phyloP scores from a whole-genome alignment of 2,329 filamentous ascomycete species.

The Ceratocystis lukuohia region DNA sequence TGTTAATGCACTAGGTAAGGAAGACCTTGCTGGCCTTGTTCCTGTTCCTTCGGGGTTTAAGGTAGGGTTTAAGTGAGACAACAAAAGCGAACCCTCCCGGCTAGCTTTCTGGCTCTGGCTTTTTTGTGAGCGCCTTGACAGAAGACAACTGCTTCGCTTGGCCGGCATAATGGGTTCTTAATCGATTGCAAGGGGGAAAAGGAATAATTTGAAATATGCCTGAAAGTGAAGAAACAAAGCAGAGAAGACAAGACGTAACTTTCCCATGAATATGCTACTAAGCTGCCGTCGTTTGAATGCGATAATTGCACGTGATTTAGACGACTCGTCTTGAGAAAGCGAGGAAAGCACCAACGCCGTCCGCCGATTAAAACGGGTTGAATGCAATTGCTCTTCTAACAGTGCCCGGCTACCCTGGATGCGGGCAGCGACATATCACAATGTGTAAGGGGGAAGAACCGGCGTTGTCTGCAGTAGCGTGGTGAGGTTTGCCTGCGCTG shows the following conservation, averaged over 20 bases:
- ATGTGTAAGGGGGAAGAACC: neutral
- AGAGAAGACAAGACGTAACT: neutral
- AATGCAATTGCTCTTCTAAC: neutral
- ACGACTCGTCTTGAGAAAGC: neutral
- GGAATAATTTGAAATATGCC: neutral
- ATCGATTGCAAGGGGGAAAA: neutral
- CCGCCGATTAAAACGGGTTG: neutral
- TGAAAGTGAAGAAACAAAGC: neutral
- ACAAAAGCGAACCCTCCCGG: neutral
- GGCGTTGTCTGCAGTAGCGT: neutral
- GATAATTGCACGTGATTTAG: constrained; percentile 5
- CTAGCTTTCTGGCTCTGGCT: neutral
- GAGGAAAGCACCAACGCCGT: neutral
- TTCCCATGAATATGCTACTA: neutral
- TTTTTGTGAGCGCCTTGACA: neutral
- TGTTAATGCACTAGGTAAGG: neutral
- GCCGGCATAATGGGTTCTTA: neutral
- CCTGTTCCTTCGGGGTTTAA: constrained; percentile 8
- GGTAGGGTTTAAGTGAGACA: constrained; percentile 8
- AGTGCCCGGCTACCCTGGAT: neutral
- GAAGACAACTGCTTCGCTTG: neutral
- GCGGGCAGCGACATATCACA: neutral
- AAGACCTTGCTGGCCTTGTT: constrained; percentile 4
- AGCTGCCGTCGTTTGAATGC: neutral
- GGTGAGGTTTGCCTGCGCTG: neutral